Evolutionary conservation across 2,329 filamentous ascomycete species (phyloP), one percentile per base, ranked within the genome.

Genomic region (Rugonectria rugulosa): DNA sequence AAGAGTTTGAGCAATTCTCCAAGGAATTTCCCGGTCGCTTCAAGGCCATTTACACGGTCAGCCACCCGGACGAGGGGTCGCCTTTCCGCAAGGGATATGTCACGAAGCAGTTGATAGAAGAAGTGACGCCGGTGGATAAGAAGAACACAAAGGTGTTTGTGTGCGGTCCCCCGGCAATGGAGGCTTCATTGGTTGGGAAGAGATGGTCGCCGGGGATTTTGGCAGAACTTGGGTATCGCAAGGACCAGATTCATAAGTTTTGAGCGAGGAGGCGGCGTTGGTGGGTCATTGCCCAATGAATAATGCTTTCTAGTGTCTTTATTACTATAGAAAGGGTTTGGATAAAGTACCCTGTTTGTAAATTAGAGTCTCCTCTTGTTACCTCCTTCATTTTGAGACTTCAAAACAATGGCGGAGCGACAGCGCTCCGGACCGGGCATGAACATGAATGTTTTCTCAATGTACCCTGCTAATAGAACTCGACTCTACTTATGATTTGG

Each of bases 161-260:
- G 1, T 90, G 87, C 67, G 88, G 88, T 0, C 88, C 88, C 15
- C 86, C 87, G 2, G 77, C 79, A 0, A 89, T 91, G 86, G 84
- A 89, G 69, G 75, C 75, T 53, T 77, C 80, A 10, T 68, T 88
- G 31, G 75, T 82, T 3, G 83, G 82, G 5, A 73, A 73, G 32
- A 72, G 73, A 49, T 71, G 68, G 11, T 68, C 74, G 11, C 64
- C 67, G 1, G 86, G 87, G 0, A 75, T 87, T 26, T 63, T 90
- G 64, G 71, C 73, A 11, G 74, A 85, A 66, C 63, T 89, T 60
- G 87, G 87, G 1, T 87, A 85, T 65, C 68, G 62, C 11, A 83
- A 82, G 66, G 76, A 80, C 11, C 80, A 87, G 67, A 79, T 89
- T 17, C 75, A 86, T 64, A 82, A 77, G 57, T 89, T 89, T 60